phyloP scores from a whole-genome alignment of 345 rosid genomes.

The Xanthoceras sorbifolium region DNA sequence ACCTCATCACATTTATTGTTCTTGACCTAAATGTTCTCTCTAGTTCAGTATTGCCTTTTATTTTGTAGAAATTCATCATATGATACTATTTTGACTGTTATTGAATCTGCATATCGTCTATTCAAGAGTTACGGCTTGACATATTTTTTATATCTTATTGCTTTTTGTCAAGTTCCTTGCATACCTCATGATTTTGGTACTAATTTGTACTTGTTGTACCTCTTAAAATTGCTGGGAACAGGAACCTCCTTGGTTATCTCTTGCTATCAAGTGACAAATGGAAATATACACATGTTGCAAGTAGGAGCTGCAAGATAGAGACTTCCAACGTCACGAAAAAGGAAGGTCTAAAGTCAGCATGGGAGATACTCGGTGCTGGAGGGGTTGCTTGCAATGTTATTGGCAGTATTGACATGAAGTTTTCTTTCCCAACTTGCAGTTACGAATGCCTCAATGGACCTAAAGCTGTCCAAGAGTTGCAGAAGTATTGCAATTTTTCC shows the following conservation, averaged over 20 bases:
- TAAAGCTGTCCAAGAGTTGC: slow-evolving; percentile 60
- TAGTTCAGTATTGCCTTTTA: background rate
- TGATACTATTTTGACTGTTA: background rate
- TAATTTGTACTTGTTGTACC: background rate
- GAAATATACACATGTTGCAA: slow-evolving; percentile 52
- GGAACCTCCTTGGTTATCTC: slow-evolving; percentile 87
- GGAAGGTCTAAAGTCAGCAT: slow-evolving; percentile 62
- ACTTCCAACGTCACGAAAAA: slow-evolving; percentile 38
- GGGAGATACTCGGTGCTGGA: slow-evolving; percentile 81
- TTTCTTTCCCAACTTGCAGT: slow-evolving; percentile 80
- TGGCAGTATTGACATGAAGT: slow-evolving; percentile 67
- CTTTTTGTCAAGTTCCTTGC: background rate
- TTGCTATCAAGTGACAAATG: slow-evolving; percentile 66
- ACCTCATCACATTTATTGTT: no score
- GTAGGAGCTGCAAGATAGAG: slow-evolving; percentile 60
- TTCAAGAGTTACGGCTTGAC: background rate
- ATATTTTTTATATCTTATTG: background rate
- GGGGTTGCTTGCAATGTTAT: slow-evolving; percentile 82
- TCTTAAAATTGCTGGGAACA: slow-evolving; percentile 44
- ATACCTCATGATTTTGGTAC: background rate
- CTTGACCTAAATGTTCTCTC: no score
- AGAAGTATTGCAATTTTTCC: slow-evolving; percentile 50
- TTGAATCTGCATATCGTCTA: background rate
- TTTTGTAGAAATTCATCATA: background rate
- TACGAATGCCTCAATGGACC: slow-evolving; percentile 59